Conservation (phyloP, 164 flowering plant genomes). For the Pachysandra terminalis region DNA sequence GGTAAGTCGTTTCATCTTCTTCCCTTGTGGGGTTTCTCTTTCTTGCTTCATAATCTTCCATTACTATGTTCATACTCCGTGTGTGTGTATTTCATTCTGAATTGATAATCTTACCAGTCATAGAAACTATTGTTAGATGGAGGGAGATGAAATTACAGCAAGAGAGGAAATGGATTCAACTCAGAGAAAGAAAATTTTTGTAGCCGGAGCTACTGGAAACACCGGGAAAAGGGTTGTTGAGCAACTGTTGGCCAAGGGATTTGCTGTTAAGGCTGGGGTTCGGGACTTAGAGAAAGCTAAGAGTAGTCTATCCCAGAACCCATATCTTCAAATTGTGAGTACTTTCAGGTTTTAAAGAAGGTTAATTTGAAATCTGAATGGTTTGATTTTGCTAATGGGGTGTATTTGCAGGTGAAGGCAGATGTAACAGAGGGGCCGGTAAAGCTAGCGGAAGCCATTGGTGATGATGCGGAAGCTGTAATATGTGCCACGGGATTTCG, state of each 20-base stretch:
- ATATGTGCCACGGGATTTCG: conserved; percentile 84
- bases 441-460: conserved; percentile 77
- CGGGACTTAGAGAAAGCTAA: conserved; percentile 71
- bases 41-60: not conserved
- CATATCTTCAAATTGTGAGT: conserved; percentile 69
- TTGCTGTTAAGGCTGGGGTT: conserved; percentile 87
- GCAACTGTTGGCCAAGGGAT: conserved; percentile 78
- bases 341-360: not conserved
- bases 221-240: conserved; percentile 92
- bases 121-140: conserved; percentile 49
- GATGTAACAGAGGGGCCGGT: conserved; percentile 86
- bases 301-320: conserved; percentile 33
- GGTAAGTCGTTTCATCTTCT: conserved; percentile 4
- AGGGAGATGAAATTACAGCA: conserved; percentile 42
- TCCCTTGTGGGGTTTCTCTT: not conserved
- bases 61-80: too few relatives aligned
- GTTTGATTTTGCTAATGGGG: not conserved
- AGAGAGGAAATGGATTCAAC: conserved; percentile 16
- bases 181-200: conserved; percentile 66
- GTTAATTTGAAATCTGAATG: not conserved
- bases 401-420: conserved; percentile 61
- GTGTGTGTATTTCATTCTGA: not conserved
- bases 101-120: not conserved
- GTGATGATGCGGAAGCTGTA: conserved; percentile 88
- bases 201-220: conserved; percentile 90